Evolutionary conservation across 1,284 basidiomycete species (phyloP), one percentile per base, ranked within the genome.

Genomic region (Fomitiporia mediterranea): DNA sequence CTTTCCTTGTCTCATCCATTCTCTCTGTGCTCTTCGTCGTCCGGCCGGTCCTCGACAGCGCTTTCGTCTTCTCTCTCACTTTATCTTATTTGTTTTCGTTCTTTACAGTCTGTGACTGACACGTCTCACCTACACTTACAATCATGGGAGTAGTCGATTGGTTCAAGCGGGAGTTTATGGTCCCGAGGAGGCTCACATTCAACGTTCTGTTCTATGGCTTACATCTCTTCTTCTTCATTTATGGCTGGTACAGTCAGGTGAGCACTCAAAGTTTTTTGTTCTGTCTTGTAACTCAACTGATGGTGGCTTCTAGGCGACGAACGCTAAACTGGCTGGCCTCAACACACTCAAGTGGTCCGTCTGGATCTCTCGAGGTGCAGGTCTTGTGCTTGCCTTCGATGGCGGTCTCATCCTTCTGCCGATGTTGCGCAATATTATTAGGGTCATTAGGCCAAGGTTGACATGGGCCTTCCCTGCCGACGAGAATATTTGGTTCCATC

Each of bases 401-500:
- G 91, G 90, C 4, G 85, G 82, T 50, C 72, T 94, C 61, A 90
- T 94, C 62, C 80, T 94, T 54, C 66, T 95, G 43, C 92, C 92
- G 37, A 87, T 94, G 83, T 69, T 93, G 59, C 86, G 91, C 64
- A 94, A 94, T 67, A 70, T 91, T 64, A 83, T 94, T 67, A 85
- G 86, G 57, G 71, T 90, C 61, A 70, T 94, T 61, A 84, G 92
- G 35, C 92, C 91, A 30, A 84, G 77, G 62, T 66, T 93, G 48
- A 72, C 81, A 7, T 87, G 86, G 81, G 72, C 89, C 50, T 84
- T 94, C 74, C 91, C 91, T 23, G 86, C 88, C 58, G 91, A 94
- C 69, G 91, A 94, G 74, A 91, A 91, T 65, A 86, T 94, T 65
- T 92, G 90, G 91, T 91, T 93, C 76, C 92, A 95, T 69, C 78